Conservation (phyloP, 2,329 filamentous ascomycete genomes). For the Fusarium anguioides region DNA sequence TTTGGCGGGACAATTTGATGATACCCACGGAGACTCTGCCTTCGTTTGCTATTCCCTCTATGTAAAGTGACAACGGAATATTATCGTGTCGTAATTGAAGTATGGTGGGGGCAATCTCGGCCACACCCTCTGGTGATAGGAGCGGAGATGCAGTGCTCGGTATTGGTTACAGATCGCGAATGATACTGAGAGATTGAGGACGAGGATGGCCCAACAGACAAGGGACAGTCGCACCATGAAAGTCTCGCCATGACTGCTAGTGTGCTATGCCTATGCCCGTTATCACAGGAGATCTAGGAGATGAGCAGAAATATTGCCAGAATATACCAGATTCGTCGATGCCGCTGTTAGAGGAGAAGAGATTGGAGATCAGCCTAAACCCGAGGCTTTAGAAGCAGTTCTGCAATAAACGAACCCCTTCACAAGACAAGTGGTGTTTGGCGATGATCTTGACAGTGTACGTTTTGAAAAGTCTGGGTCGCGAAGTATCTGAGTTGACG, state of each 20-base stretch:
- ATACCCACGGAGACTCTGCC: constrained; percentile 41
- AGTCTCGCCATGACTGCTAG: background rate
- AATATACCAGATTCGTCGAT: background rate
- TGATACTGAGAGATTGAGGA: background rate
- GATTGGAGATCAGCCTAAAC: background rate
- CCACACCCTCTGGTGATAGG: background rate
- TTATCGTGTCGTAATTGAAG: background rate
- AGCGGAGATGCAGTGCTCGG: background rate
- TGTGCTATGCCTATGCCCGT: constrained; percentile 1
- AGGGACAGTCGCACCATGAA: background rate
- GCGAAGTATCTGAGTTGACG: background rate
- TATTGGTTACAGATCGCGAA: background rate
- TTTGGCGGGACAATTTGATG: constrained; percentile 40
- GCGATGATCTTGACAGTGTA: background rate
- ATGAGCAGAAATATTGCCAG: background rate
- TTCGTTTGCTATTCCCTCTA: background rate
- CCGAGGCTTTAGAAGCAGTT: background rate
- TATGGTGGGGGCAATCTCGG: background rate
- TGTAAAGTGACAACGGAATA: background rate
- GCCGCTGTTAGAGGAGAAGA: background rate
- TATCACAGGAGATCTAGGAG: constrained; percentile 6
- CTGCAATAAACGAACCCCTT: background rate
- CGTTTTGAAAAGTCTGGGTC: background rate
- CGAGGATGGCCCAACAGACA: background rate
- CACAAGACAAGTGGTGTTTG: background rate